Percentiles rank a stretch among this genome's conserved stretches.
phyloP scores from a whole-genome alignment of 2,329 filamentous ascomycete genomes.

The Trichoderma harzianum region DNA sequence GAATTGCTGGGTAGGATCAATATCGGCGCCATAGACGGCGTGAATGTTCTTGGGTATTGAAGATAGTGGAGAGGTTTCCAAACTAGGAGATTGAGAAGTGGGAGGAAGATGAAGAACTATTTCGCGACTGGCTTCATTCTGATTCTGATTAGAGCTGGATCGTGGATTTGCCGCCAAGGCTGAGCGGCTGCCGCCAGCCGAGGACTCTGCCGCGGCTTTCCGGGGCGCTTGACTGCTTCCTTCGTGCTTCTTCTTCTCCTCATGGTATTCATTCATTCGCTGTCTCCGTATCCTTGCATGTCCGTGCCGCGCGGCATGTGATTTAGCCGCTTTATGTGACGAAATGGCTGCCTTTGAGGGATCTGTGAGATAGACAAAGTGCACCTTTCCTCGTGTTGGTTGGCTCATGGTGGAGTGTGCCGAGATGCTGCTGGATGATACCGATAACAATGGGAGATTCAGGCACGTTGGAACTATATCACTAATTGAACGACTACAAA shows the following conservation, averaged over 20 bases:
- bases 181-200: neutral
- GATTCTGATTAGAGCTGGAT: neutral
- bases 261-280: neutral
- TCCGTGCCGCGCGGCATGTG: slow-evolving; percentile 8
- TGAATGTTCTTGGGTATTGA: neutral
- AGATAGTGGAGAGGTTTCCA: neutral
- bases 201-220: neutral
- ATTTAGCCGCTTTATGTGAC: slow-evolving; percentile 3
- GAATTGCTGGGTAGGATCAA: neutral
- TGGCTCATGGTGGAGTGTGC: neutral
- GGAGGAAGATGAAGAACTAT: neutral
- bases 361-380: slow-evolving; percentile 9
- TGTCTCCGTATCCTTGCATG: slow-evolving; percentile 6
- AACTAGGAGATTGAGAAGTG: neutral
- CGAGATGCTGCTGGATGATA: neutral
- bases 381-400: neutral
- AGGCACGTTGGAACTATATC: neutral
- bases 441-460: neutral
- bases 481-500: neutral
- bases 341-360: neutral
- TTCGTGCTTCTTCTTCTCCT: neutral
- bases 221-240: neutral
- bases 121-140: neutral
- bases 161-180: neutral
- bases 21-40: neutral